Conservation (phyloP, 2,329 filamentous ascomycete species). For the Colletotrichum lentis region DNA sequence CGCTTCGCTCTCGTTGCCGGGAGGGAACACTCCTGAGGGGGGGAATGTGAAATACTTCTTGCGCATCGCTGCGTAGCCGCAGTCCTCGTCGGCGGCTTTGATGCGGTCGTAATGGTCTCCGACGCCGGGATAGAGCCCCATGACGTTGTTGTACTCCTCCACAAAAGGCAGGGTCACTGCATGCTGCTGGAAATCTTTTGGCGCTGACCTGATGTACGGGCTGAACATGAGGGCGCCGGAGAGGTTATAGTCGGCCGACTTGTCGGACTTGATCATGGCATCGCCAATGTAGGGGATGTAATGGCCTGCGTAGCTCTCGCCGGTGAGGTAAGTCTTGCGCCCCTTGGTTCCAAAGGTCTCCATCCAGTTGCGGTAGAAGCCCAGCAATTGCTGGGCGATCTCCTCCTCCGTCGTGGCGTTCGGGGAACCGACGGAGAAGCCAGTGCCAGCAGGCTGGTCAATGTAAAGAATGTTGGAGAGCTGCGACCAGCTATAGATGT, state of each 20-base stretch:
- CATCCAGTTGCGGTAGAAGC: constrained; percentile 82
- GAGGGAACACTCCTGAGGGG: constrained; percentile 67
- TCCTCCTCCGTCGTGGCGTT: constrained; percentile 74
- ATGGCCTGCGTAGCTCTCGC: constrained; percentile 74
- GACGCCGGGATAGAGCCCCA: constrained; percentile 63
- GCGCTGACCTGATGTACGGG: constrained; percentile 66
- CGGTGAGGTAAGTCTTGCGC: constrained; percentile 77
- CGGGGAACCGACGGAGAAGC: constrained; percentile 61
- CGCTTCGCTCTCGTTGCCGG: constrained; percentile 48
- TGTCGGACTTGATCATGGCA: constrained; percentile 73
- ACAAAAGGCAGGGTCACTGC: constrained; percentile 66
- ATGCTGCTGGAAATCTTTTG: constrained; percentile 53
- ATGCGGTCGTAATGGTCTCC: constrained; percentile 63
- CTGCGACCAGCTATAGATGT: constrained; percentile 52
- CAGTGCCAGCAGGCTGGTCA: constrained; percentile 42
- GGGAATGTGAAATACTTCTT: constrained; percentile 73
- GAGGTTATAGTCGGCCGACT: constrained; percentile 73
- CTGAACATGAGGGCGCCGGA: constrained; percentile 75
- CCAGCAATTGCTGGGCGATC: constrained; percentile 73
- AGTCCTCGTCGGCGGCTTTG: constrained; percentile 61
- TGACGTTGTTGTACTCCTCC: constrained; percentile 66
- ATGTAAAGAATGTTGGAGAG: constrained; percentile 51
- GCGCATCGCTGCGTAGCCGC: constrained; percentile 70
- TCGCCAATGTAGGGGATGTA: constrained; percentile 77
- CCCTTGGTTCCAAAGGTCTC: constrained; percentile 73